Base-by-base conservation (phyloP, 1,139 yeast species). In the Pichia sp. region DNA sequence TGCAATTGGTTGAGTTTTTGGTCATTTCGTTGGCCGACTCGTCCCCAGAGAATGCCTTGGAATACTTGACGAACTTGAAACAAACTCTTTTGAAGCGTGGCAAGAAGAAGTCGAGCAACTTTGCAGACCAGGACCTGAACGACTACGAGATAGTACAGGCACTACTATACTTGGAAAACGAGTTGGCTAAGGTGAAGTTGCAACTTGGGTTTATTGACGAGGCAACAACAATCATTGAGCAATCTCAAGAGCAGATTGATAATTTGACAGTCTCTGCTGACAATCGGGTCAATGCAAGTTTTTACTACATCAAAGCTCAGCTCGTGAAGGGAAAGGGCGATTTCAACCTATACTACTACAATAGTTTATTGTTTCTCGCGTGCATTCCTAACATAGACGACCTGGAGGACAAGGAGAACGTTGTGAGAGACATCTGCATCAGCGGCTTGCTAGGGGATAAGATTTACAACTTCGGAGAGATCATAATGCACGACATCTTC, bases 391-490 rank as follows among this genome's bases (percentile, higher is more conserved):
- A 79, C 45, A 70, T 78, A 64, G 74, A 73, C 56, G 82, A 78
- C 60, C 74, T 86, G 62, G 68, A 77, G 27, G 72, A 78, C 47
- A 85, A 84, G 55, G 79, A 73, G 61, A 78, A 74, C 57, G 75
- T 90, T 55, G 93, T 97, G 30, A 84, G 85, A 65, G 96, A 93
- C 63, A 78, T 93, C 64, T 80, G 95, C 58, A 78, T 91, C 52
- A 85, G 96, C 46, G 99, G 98, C 0, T 75, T 93, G 60, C 76
- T 93, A 63, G 99, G 98, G 49, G 96, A 91, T 66, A 85, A 83
- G 67, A 88, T 93, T 63, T 95, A 91, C 76, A 93, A 92, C 73
- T 93, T 93, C 71, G 99, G 99, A 52, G 99, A 95, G 72, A 80
- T 93, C 61, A 79, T 93, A 58, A 82, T 91, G 68, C 98, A 93